phyloP scores from a whole-genome alignment of 768 basidiomycete genomes.

The Termitomyces sp. region DNA sequence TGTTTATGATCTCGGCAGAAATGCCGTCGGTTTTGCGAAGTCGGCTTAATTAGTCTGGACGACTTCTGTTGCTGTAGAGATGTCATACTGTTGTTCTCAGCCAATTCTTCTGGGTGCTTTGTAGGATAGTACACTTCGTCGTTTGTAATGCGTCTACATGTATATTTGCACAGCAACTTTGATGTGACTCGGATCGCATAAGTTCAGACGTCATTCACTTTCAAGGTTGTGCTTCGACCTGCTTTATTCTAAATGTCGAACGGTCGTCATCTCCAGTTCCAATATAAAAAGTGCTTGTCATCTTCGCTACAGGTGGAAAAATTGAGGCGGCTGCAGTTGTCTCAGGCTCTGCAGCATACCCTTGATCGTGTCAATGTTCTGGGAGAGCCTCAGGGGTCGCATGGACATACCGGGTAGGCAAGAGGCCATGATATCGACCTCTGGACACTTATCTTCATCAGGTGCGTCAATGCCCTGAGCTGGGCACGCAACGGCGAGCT shows the following conservation, averaged over 20 bases:
- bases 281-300: constrained; percentile 9
- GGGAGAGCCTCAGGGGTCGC: constrained; percentile 41
- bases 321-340: constrained; percentile 22
- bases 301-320: constrained; percentile 22
- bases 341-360: constrained; percentile 20
- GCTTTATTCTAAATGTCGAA: not conserved
- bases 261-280: not conserved
- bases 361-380: constrained; percentile 73
- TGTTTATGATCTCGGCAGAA: constrained; percentile 76
- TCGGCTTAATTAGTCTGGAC: constrained; percentile 25
- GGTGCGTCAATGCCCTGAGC: constrained; percentile 75
- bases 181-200: not conserved
- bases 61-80: not conserved
- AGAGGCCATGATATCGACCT: not conserved
- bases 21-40: constrained; percentile 83
- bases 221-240: not conserved
- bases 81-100: not conserved
- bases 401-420: constrained; percentile 68
- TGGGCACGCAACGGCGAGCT: constrained; percentile 68
- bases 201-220: not conserved
- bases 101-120: not conserved
- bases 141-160: not conserved
- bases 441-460: constrained; percentile 19
- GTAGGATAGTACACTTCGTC: not conserved
- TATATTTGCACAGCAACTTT: not conserved